These are phyloP conservation scores for Chaetomium cochliodes DNA, from an alignment of 495 filamentous ascomycete genomes.

Conservation along the genomic window DNA sequence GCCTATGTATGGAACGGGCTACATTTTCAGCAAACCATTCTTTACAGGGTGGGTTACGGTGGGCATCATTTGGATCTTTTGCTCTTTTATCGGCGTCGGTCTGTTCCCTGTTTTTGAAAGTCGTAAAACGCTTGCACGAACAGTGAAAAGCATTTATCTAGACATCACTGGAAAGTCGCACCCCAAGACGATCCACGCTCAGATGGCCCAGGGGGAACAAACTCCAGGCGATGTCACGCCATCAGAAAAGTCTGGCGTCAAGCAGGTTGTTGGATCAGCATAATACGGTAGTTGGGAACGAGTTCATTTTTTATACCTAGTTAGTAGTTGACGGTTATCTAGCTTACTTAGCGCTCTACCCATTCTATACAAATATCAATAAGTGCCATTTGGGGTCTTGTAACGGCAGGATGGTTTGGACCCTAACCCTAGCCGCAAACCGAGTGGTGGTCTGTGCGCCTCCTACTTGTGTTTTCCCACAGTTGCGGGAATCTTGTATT, in stretches of 20 bases:
- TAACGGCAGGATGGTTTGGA: too few relatives aligned
- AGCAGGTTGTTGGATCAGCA: slow-evolving; percentile 22
- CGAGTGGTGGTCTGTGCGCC: too few relatives aligned
- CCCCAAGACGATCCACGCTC: slow-evolving; percentile 40
- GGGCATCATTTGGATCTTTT: slow-evolving; percentile 86
- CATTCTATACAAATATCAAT: too few relatives aligned
- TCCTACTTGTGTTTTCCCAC: too few relatives aligned
- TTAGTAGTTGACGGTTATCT: too few relatives aligned
- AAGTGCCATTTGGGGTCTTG: too few relatives aligned
- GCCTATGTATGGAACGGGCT: slow-evolving; percentile 84
- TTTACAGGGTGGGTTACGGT: slow-evolving; percentile 91
- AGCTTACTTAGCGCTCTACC: too few relatives aligned
- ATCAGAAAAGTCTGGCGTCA: slow-evolving; percentile 31
- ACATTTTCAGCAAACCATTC: slow-evolving; percentile 87
- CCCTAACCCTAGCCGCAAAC: too few relatives aligned
- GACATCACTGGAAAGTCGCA: slow-evolving; percentile 66
- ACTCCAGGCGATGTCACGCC: slow-evolving; percentile 35
- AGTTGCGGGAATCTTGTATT: too few relatives aligned
- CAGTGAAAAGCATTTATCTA: slow-evolving; percentile 61
- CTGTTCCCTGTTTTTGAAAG: slow-evolving; percentile 85
- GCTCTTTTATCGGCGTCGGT: slow-evolving; percentile 67
- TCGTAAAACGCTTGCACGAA: slow-evolving; percentile 62
- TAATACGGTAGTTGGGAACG: neutral
- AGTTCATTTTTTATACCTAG: too few relatives aligned
- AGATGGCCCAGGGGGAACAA: slow-evolving; percentile 20